Base-by-base conservation (phyloP, 2,329 filamentous ascomycete species). In the Tolypocladium paradoxum region DNA sequence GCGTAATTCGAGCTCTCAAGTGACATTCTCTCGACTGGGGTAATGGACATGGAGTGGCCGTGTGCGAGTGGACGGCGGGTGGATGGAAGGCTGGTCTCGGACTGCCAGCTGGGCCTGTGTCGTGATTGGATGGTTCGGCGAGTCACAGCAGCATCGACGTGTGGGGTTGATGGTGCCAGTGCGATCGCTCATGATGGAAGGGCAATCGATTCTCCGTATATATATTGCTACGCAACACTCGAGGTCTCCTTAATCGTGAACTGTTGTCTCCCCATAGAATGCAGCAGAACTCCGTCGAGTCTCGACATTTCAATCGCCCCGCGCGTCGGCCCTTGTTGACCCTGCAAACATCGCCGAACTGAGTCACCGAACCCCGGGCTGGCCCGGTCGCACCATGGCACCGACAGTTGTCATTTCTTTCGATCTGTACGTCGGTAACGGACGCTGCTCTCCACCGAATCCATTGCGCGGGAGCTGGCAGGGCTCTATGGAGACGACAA, bases 391-490 rank as follows among this genome's bases (percentile, higher is more conserved):
- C 27, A 40, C 22, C 27, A 67, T 66, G 65, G 40, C 56, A 24
- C 56, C 67, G 46, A 70, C 64, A 46, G 6, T 31, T 18, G 69
- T 84, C 48, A 73, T 90, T 52, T 86, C 84, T 1, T 89, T 91
- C 57, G 87, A 91, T 61, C 74, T 88, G 2, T 90, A 90, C 66
- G 87, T n/a, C n/a, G n/a, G n/a, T n/a, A n/a, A n/a, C n/a, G 85
- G 52, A 90, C 86, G 2, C 68, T 91, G 11, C 74, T 90, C 6
- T 88, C 84, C 11, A 88, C 86, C 2, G 79, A 82, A 45, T 87
- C 83, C 33, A 87, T 90, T 56, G 76, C 78, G 7, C 68, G 74
- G 36, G 74, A 83, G 55, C 70, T 90, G 14, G 75, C 76, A 18
- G 67, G 70, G 34, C 67, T 83, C 53, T 82, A 82, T 60, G 82